Conservation (phyloP, 768 basidiomycete genomes). For the Leccinum truebloodii region DNA sequence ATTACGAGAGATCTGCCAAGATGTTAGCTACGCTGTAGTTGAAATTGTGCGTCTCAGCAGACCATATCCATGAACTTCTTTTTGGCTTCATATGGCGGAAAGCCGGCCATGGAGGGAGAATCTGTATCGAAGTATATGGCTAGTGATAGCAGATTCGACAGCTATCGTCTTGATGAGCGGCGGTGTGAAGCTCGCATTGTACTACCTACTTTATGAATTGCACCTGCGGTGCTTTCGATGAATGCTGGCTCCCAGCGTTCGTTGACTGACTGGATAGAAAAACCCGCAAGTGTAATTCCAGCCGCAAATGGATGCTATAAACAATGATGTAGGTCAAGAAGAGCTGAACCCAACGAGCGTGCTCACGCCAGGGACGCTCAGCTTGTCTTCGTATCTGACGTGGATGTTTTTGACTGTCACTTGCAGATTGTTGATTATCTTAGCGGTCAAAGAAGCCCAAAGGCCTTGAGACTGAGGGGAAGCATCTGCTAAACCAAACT, state of each 20-base stretch:
- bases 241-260: conserved; percentile 87
- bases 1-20: conserved; percentile 52
- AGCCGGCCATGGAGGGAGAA: conserved; percentile 71
- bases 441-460: conserved; percentile 77
- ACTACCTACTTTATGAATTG: conserved; percentile 78
- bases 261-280: conserved; percentile 88
- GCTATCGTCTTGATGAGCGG: conserved; percentile 41
- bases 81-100: conserved; percentile 63
- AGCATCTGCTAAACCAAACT: conserved; percentile 38
- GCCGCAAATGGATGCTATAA: conserved; percentile 90
- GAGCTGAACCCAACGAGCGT: background rate
- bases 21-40: conserved; percentile 4
- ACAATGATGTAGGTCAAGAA: conserved; percentile 1
- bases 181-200: background rate
- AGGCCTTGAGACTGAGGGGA: conserved; percentile 82
- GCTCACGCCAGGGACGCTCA: conserved; percentile 90
- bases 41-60: conserved; percentile 7
- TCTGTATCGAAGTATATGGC: conserved; percentile 97
- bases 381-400: conserved; percentile 91
- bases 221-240: conserved; percentile 84
- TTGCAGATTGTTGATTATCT: conserved; percentile 95
- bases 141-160: conserved; percentile 83
- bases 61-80: conserved; percentile 77
- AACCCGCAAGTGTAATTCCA: conserved; percentile 84
- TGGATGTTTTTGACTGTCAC: conserved; percentile 96